Conservation (phyloP, 768 basidiomycete species). For the Hygrocybe punicea region DNA sequence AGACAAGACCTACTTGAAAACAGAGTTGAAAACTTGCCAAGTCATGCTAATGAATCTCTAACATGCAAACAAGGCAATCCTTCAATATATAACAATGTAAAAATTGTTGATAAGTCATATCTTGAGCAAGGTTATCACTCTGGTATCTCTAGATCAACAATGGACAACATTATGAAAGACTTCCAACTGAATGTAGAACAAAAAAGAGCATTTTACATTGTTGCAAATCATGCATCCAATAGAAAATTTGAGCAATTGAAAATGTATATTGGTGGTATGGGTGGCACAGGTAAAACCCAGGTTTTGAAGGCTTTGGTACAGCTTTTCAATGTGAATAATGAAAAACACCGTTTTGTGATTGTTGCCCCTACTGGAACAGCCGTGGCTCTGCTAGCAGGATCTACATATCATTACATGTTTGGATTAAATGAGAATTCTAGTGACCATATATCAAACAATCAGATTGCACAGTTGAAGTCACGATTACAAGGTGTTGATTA, state of each 20-base stretch:
- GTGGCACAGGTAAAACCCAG: slow-evolving; percentile 34
- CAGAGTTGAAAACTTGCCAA: background rate
- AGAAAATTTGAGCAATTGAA: slow-evolving; percentile 18
- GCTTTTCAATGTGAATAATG: slow-evolving; percentile 23
- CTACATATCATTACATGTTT: slow-evolving; percentile 25
- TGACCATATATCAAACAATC: background rate
- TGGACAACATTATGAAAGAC: slow-evolving; percentile 15
- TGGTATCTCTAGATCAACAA: slow-evolving; percentile 9
- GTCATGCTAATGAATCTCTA: background rate
- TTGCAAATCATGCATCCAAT: slow-evolving; percentile 26
- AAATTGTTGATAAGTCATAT: slow-evolving; percentile 24
- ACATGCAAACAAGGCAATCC: background rate
- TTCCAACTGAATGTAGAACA: slow-evolving; percentile 20
- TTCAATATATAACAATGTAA: slow-evolving; percentile 9
- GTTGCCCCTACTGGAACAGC: slow-evolving; percentile 28
- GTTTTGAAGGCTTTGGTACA: slow-evolving; percentile 27
- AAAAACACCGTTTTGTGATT: slow-evolving; percentile 25
- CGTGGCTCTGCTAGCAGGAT: slow-evolving; percentile 22
- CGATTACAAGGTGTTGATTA: slow-evolving; percentile 10
- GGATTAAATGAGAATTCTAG: slow-evolving; percentile 1
- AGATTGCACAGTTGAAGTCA: slow-evolving; percentile 8
- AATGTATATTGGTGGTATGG: slow-evolving; percentile 37
- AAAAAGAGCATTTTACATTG: slow-evolving; percentile 28
- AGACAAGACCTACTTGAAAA: slow-evolving; percentile 8
- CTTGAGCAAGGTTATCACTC: background rate